Base-by-base conservation (phyloP, 306 rosid species). In the Rubus idaeus region DNA sequence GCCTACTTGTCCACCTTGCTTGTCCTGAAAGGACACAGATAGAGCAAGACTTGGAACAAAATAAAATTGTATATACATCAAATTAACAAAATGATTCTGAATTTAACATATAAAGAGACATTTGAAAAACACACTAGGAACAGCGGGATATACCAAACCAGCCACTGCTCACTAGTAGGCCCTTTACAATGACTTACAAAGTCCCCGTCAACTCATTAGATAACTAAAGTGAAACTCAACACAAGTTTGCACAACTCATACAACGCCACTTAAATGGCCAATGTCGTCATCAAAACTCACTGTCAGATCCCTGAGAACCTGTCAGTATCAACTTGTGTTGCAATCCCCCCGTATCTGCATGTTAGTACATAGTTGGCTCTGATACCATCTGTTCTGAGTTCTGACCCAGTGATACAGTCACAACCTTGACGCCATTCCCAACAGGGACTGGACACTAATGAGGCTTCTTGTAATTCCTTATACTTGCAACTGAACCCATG, bases 1-100 rank as follows among this genome's bases (percentile, higher is more conserved):
- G 77, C 97, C 97, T 53, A 94, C 74, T 82, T 88, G 93, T 8
- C 98, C 98, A 74, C 93, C 89, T 87, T 91, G 98, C 75, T 77
- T 87, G 47, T 87, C 94, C 97, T 91, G 79, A 49, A 77, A 78
- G 50, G 70, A 77, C 18, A 68, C 68, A 73, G 12, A 45, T 56
- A 68, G 73, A 71, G 23, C 62, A 58, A 82, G 71, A 68, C 35
- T 60, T 68, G 71, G 18, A 72, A 74, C 57, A 47, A 23, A 69
- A 47, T 71, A 77, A 17, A 21, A 46, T 8, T 16, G 50, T 26
- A 21, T 21, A n/a, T 12, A 26, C 2, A 62, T 26, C 41, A 11
- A 62, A 26, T 12, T 26, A 30, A 61, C 18, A 30, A 30, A 61
- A 62, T 62, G n/a, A 35, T 62, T 62, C 44, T 10, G 9, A 30